Evolutionary conservation across 139 green algal genomes (phyloP).

Genomic region (Zygnema circumcarinatum): DNA sequence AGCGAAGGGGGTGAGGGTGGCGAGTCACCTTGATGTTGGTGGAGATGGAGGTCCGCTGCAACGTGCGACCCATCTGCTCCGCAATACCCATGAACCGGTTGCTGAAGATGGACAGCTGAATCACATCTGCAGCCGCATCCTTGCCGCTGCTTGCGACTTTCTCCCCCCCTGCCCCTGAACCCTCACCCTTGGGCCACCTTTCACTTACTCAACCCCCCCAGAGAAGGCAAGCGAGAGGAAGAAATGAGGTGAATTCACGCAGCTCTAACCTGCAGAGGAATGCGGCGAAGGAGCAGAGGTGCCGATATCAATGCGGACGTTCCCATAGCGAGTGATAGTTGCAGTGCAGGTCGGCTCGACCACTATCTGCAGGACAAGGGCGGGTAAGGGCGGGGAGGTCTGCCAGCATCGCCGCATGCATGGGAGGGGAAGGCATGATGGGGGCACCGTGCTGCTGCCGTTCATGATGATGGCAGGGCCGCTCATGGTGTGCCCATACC

Average conservation of each 20-base stretch:
- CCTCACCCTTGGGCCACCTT: background rate
- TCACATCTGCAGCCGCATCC: constrained; percentile 74
- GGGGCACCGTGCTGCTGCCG: constrained; percentile 81
- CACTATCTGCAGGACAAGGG: constrained; percentile 69
- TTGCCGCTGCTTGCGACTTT: background rate
- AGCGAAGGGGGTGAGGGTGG: too few species aligned
- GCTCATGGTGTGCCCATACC: constrained; percentile 63
- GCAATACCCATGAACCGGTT: constrained; percentile 99
- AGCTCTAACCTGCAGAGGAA: background rate
- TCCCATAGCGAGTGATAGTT: constrained; percentile 74
- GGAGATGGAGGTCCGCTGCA: constrained; percentile 90
- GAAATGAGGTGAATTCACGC: too few species aligned
- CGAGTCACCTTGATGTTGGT: constrained; percentile 98
- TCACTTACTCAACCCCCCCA: background rate
- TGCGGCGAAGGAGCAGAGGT: background rate
- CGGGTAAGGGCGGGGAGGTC: background rate
- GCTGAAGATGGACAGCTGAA: constrained; percentile 93
- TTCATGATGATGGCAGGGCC: constrained; percentile 95
- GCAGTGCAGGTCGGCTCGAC: constrained; percentile 88
- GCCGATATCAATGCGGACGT: constrained; percentile 80
- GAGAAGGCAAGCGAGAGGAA: too few species aligned
- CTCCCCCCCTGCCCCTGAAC: background rate
- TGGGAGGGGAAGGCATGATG: too few species aligned
- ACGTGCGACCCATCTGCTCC: constrained; percentile 96
- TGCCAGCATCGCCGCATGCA: background rate